Base-by-base conservation (phyloP, 192 early-diverging fungal genomes). In the Umbelopsis vinacea region DNA sequence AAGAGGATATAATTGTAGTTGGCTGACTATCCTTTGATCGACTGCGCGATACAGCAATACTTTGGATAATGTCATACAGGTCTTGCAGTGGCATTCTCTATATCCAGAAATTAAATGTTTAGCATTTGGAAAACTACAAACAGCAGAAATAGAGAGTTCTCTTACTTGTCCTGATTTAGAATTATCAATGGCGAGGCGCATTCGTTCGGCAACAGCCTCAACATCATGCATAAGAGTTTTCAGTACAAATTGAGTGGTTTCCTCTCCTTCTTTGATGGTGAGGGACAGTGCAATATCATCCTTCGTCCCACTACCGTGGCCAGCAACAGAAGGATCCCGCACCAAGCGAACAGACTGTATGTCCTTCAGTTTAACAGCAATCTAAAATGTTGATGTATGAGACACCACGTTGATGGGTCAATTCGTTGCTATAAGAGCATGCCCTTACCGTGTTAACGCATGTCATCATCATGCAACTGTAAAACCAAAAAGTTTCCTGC, bases 401-500 rank as follows among this genome's bases (percentile, higher is more conserved):
- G 21, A 7, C 11, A 11, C 2, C 12, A 46, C 17, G n/a, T 52
- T 46, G 43, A 40, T 60, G 57, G n/a, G 46, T 22, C 38, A 23
- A 10, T 9, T 60, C 46, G 21, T 43, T 3, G 2, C 2, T 0
- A 17, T 23, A 0, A 19, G n/a, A 23, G 19, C 9, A 43, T 43
- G 43, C 29, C 53, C 24, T 72, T 82, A 90, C 83, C 26, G 84
- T 82, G 48, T 79, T 87, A n/a, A 91, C 75, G 68, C 88, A 87
- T 0, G 86, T 84, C 74, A 91, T 82, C 37, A 90, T 81, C 45
- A 74, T 85, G 35, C 86, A 90, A 70, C 77, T 79, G n/a, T 90
- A 84, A 55, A 91, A 91, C 70, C 89, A 91, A 9, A 91, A 47
- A 21, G 79, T 80, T 38, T 83, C 78, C 70, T 91, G 90, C 0